Conservation (phyloP, 345 rosid species). For the Ricinus communis region DNA sequence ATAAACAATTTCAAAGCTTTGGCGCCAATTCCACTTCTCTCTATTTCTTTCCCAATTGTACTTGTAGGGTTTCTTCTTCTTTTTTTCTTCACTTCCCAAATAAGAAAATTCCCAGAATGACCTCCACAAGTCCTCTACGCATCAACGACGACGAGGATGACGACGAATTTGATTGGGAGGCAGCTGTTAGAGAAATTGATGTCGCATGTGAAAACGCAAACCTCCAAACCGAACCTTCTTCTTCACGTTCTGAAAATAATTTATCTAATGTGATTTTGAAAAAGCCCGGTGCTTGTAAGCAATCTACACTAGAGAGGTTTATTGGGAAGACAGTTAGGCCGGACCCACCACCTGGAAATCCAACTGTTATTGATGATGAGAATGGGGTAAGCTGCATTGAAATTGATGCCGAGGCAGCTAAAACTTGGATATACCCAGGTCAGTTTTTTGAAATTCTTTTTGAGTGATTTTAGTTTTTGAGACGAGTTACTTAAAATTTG, state of each 20-base stretch:
- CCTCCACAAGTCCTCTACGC: slow-evolving; percentile 32
- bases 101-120: slow-evolving; percentile 28
- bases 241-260: slow-evolving; percentile 1
- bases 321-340: slow-evolving; percentile 31
- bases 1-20: slow-evolving; percentile 24
- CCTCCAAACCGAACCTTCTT: slow-evolving; percentile 27
- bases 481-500: no score
- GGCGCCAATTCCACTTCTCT: slow-evolving; percentile 31
- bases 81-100: background rate
- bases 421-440: slow-evolving; percentile 95
- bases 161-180: slow-evolving; percentile 94
- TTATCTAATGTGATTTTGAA: slow-evolving; percentile 6
- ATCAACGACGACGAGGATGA: slow-evolving; percentile 49
- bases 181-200: slow-evolving; percentile 83
- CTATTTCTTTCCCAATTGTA: background rate
- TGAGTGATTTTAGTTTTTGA: no score
- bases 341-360: slow-evolving; percentile 16
- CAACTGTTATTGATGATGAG: slow-evolving; percentile 19
- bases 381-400: slow-evolving; percentile 34
- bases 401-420: slow-evolving; percentile 73
- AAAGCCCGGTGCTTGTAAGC: slow-evolving; percentile 38
- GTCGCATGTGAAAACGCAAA: slow-evolving; percentile 49
- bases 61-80: background rate
- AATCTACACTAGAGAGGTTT: slow-evolving; percentile 75
- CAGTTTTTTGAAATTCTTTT: background rate